These are phyloP conservation scores for Nissolia schottii DNA, from an alignment of 306 rosid genomes.

Conservation along the genomic window DNA sequence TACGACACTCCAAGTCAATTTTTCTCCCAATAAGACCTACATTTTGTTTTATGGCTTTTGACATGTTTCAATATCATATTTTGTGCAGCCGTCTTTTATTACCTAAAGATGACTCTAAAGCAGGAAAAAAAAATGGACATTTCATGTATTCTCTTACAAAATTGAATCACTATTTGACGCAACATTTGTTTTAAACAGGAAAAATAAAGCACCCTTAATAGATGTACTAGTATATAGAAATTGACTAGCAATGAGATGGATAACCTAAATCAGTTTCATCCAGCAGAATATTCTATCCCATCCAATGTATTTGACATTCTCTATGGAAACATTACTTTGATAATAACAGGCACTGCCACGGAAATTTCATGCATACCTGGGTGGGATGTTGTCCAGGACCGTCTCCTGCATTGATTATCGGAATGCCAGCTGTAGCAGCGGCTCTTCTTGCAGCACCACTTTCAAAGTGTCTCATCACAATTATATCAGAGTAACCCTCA, in stretches of 20 bases:
- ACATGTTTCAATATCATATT: not conserved
- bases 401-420: slow-evolving; percentile 92
- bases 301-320: not conserved
- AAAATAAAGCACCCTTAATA: not conserved
- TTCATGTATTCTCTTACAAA: slow-evolving; percentile 45
- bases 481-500: slow-evolving; percentile 86
- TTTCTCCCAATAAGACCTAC: not conserved
- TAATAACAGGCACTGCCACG: not conserved
- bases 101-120: slow-evolving; percentile 20
- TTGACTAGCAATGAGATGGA: not conserved
- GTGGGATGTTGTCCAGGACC: slow-evolving; percentile 98
- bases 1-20: not conserved
- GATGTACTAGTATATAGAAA: not conserved
- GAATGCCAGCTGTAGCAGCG: slow-evolving; percentile 68
- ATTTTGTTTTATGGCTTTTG: not conserved
- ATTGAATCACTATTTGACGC: slow-evolving; percentile 20
- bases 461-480: slow-evolving; percentile 91
- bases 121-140: slow-evolving; percentile 16
- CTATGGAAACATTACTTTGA: not conserved
- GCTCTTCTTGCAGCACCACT: slow-evolving; percentile 96
- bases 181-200: not conserved
- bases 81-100: not conserved
- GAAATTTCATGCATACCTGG: slow-evolving; percentile 44
- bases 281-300: not conserved
- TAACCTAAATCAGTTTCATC: not conserved